Base-by-base conservation (phyloP, 1,284 basidiomycete genomes). In the Coniferiporia sulphurascens region DNA sequence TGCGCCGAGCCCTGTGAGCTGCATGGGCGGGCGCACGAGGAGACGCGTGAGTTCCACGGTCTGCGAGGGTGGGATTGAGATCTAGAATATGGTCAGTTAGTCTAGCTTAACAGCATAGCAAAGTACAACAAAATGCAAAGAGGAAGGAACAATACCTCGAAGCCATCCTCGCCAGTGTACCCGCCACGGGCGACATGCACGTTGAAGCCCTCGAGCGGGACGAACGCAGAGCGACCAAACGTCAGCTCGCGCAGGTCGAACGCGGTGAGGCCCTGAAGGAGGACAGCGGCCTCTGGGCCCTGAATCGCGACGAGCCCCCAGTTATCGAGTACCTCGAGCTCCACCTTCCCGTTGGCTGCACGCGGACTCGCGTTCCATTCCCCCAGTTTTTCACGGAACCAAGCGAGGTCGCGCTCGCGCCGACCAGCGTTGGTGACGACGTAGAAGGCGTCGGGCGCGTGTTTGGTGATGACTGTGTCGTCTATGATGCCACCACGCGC, bases 101-200 rank as follows among this genome's bases (percentile, higher is more conserved):
- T 27, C 27, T 2, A 27, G 27, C 27, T 27, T 27, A 27, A 27
- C 2, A 27, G 27, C 5, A 27, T 27, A 27, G 27, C 27, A 27
- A 27, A 27, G 27, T 2, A 27, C 27, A 27, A 27, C 27, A 27
- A 5, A 27, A 5, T 27, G 27, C 5, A 5, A 27, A 27, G 27
- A 2, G 5, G 27, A 27, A 27, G 27, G 5, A 5, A 27, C 27
- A 5, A 8, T 41, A 41, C 38, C 79, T 99, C 96, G 65, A 99
- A 98, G 0, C 96, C 97, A 72, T 99, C 96, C 75, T 99, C 97
- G 36, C 97, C 96, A 0, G 97, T 99, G 75, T 99, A 99, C 3
- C 97, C 96, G 21, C 93, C 93, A n/a, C 96, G 86, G 8, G 95
- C 92, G 38, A 99, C 85, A 71, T 98, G 97, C 60, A 94, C 79